Conservation (phyloP, 371 early-diverging fungal genomes). For the Scutellospora calospora region DNA sequence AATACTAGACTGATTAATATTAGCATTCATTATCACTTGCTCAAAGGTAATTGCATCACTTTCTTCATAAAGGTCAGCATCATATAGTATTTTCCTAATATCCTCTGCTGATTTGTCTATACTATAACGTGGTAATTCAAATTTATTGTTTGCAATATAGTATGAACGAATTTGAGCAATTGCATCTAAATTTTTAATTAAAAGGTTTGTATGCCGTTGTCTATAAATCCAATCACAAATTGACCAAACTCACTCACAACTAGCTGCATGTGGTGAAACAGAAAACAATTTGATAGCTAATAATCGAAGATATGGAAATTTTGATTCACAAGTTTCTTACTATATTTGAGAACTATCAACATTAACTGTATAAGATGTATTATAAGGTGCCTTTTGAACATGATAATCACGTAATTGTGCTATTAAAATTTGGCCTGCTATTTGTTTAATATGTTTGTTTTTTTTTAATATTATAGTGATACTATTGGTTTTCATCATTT, state of each 20-base stretch:
- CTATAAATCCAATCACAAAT: not conserved
- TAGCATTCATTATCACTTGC: too few species aligned
- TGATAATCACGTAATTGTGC: not conserved
- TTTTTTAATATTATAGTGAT: not conserved
- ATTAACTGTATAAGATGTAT: not conserved
- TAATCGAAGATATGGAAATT: not conserved
- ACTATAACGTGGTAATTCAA: too few species aligned
- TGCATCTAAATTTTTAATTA: not conserved
- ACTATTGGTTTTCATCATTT: not conserved
- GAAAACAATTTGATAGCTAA: not conserved
- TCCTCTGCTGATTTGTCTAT: too few species aligned
- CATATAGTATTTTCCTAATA: too few species aligned
- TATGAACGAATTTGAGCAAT: not conserved
- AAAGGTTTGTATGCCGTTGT: not conserved
- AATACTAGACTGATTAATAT: too few species aligned
- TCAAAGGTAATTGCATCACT: not conserved
- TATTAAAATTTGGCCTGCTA: not conserved
- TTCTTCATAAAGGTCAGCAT: too few species aligned
- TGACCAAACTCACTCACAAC: slow-evolving; percentile 20
- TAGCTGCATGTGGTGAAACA: not conserved
- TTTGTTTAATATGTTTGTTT: not conserved
- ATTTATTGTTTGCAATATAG: not conserved
- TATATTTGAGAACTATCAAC: not conserved
- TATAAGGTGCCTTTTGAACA: not conserved
- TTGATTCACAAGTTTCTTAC: not conserved